Evolutionary conservation across 2,329 filamentous ascomycete genomes (phyloP), one percentile per base, ranked within the genome.

Genomic region (Colletotrichum caudatum): DNA sequence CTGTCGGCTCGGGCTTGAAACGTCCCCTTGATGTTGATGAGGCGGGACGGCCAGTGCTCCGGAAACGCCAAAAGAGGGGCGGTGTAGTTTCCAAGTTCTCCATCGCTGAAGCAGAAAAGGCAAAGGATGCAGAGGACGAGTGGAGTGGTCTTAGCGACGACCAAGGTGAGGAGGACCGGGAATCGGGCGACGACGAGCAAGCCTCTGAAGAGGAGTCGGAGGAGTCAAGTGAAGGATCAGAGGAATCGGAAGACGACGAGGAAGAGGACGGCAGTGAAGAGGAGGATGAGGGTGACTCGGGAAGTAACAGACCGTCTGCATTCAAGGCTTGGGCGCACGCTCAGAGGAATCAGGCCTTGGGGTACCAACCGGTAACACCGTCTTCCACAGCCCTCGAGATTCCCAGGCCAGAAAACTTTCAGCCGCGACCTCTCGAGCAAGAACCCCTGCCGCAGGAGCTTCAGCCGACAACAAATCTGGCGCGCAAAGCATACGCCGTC

Each of bases 281-380:
- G 0, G 78, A 76, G 1, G 77, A 77, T 4, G 75, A 75, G 12
- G 77, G 76, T 6, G 78, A 77, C 0, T 80, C 82, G 8, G 64
- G 74, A 74, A 58, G 16, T 26, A 83, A 80, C 76, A 81, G 82
- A 68, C 83, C 83, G 53, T 90, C 88, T 2, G 94, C 94, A 0
- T 99, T 99, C 86, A 98, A 98, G 80, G 88, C 92, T 2, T 99
- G 96, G 96, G 96, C 96, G 26, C 90, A 91, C 39, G 90, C 93
- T 76, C 92, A 96, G 81, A 89, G 95, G 69, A 97, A 98, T 76
- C 89, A 95, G 76, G 92, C 93, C 5, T 84, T 97, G 41, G 95
- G 94, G 0, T 91, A 88, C 75, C 75, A 86, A 69, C 84, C 88
- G 3, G 80, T 82, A 48, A 82, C 85, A 16, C 80, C 80, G 44